These are phyloP conservation scores for Canavalia gladiata DNA, from an alignment of 306 rosid genomes.

Conservation along the genomic window DNA sequence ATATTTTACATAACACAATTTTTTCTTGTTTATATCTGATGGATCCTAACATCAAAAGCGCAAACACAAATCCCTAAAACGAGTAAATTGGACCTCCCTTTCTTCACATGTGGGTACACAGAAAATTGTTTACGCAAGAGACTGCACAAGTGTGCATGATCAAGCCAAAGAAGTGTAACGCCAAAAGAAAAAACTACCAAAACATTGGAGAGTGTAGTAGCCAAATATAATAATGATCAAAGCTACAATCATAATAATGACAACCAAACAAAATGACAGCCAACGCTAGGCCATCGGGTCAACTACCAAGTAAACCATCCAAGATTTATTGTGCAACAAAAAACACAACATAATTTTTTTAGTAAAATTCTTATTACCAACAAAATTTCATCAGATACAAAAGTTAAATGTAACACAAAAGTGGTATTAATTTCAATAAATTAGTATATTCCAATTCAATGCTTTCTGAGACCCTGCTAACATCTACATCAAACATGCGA, in stretches of 20 bases:
- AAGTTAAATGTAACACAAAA: neutral
- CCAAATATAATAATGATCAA: constrained; percentile 18
- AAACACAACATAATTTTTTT: neutral
- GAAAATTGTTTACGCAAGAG: constrained; percentile 22
- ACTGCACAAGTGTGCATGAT: constrained; percentile 31
- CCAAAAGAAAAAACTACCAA: constrained; percentile 29
- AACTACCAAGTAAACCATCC: constrained; percentile 33
- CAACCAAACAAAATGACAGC: neutral
- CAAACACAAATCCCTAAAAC: constrained; percentile 9
- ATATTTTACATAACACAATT: neutral
- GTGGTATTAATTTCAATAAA: neutral
- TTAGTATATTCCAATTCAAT: neutral
- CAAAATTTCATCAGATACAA: neutral
- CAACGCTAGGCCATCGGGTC: constrained; percentile 8
- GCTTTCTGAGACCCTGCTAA: neutral
- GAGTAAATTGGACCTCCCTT: constrained; percentile 15
- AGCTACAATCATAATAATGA: neutral
- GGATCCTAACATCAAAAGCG: neutral
- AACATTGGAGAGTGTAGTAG: neutral
- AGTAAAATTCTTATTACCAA: constrained; percentile 1
- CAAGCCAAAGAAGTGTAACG: constrained; percentile 28
- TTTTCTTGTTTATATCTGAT: neutral
- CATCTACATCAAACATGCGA: neutral
- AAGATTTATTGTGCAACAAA: neutral
- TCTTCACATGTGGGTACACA: constrained; percentile 28